These are phyloP conservation scores for Pythium phragmiticola DNA, from an alignment of 352 stramenopile species.

Conservation along the genomic window DNA sequence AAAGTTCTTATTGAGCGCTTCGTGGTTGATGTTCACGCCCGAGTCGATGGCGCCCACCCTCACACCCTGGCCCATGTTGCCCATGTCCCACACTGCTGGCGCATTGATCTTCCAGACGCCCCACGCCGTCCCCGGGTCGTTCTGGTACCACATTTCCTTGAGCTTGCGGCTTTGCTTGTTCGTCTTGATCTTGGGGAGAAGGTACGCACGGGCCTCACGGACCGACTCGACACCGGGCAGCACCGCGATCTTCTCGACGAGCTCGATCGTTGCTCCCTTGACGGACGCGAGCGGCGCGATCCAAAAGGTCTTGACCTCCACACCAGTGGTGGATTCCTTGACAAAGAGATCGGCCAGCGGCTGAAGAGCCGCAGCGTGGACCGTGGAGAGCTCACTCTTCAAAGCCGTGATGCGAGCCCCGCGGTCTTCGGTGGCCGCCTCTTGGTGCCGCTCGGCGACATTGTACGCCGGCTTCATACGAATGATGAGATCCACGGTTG, in stretches of 20 bases:
- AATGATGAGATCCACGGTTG: slow-evolving; percentile 10
- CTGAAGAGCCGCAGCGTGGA: neutral
- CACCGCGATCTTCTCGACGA: slow-evolving; percentile 7
- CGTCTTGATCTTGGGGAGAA: slow-evolving; percentile 8
- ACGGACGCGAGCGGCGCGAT: slow-evolving; percentile 24
- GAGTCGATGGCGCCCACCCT: slow-evolving; percentile 33
- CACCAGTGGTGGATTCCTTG: slow-evolving; percentile 13
- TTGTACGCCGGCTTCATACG: slow-evolving; percentile 7
- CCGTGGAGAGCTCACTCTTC: slow-evolving; percentile 6
- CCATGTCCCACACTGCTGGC: slow-evolving; percentile 11
- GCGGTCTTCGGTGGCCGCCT: slow-evolving; percentile 3
- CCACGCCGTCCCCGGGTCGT: slow-evolving; percentile 5
- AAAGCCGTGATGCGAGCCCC: slow-evolving; percentile 17
- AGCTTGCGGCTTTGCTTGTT: neutral
- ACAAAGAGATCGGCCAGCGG: slow-evolving; percentile 17
- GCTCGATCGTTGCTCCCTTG: slow-evolving; percentile 9
- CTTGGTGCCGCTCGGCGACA: slow-evolving; percentile 2
- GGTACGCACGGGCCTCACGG: slow-evolving; percentile 14
- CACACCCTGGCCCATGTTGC: slow-evolving; percentile 26
- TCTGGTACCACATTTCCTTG: slow-evolving; percentile 14
- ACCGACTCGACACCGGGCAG: slow-evolving; percentile 12
- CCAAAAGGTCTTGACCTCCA: slow-evolving; percentile 26
- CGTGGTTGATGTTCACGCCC: slow-evolving; percentile 29
- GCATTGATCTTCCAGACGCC: slow-evolving; percentile 11
- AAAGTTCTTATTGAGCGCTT: slow-evolving; percentile 29